phyloP scores from a whole-genome alignment of 192 early-diverging fungal species.

The Phlyctochytrium arcticum region DNA sequence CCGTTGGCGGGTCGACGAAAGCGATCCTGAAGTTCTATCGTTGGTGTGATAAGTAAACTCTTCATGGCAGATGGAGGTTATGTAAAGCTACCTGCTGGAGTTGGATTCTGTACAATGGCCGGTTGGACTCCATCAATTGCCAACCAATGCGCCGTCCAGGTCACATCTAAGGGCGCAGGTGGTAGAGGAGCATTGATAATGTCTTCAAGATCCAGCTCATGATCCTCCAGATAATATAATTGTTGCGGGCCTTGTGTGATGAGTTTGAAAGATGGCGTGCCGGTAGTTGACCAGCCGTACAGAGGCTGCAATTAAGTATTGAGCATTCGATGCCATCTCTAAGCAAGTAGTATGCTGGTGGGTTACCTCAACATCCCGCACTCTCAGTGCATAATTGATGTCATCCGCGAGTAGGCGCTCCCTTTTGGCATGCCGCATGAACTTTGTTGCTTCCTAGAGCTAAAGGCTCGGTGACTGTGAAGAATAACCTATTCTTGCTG shows the following conservation, averaged over 20 bases:
- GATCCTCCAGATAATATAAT: conserved; percentile 89
- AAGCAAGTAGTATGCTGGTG: background rate
- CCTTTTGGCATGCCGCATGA: conserved; percentile 93
- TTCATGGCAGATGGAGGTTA: background rate
- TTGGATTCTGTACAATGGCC: conserved; percentile 92
- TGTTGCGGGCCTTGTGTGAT: conserved; percentile 42
- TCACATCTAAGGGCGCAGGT: conserved; percentile 82
- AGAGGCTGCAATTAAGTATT: conserved; percentile 59
- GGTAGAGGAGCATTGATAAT: conserved; percentile 83
- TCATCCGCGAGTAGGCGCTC: conserved; percentile 78
- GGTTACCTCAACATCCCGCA: conserved; percentile 85
- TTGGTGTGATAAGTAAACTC: background rate
- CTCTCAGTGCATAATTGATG: conserved; percentile 84
- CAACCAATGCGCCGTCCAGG: conserved; percentile 68
- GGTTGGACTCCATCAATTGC: conserved; percentile 99
- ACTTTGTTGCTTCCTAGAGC: conserved; percentile 83
- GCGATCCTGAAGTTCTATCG: background rate
- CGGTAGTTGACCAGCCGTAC: conserved; percentile 79
- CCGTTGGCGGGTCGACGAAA: background rate
- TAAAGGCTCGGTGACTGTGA: background rate
- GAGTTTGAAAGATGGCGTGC: conserved; percentile 66
- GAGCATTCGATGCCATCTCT: too few species aligned
- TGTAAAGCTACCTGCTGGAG: conserved; percentile 49
- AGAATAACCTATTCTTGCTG: background rate
- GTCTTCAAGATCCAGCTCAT: conserved; percentile 88